A percentile compares a stretch with the other conserved stretches of the same genome.
These are phyloP conservation scores for Fusarium nodosum DNA, from an alignment of 2,329 filamentous ascomycete genomes.

Conservation along the genomic window DNA sequence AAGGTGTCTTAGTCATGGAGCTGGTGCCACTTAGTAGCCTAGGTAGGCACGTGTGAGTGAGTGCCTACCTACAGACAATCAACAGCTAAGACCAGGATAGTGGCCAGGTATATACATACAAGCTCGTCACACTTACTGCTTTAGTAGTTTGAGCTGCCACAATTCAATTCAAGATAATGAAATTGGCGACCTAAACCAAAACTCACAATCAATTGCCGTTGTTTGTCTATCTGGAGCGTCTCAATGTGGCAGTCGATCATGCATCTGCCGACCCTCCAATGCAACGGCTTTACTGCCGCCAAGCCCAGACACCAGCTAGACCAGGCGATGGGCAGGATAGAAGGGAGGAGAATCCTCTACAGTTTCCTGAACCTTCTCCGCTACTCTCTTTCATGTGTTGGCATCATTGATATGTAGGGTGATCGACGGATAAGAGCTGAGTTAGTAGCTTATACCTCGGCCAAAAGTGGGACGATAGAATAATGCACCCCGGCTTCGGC, in stretches of 20 bases:
- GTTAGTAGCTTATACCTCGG: slow-evolving; percentile 43
- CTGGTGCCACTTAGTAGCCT: no score
- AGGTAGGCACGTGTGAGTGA: background rate
- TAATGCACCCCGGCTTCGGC: slow-evolving; percentile 46
- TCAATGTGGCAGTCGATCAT: slow-evolving; percentile 6
- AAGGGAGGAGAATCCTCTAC: slow-evolving; percentile 33
- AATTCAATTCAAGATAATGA: background rate
- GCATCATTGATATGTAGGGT: slow-evolving; percentile 21
- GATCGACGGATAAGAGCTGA: slow-evolving; percentile 16
- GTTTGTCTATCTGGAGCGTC: background rate
- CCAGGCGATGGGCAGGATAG: background rate
- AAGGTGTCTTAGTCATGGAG: slow-evolving; percentile 43
- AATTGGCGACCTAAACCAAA: background rate
- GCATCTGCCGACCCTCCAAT: slow-evolving; percentile 18
- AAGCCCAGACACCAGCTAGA: background rate
- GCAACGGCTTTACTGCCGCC: background rate
- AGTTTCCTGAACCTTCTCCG: slow-evolving; percentile 32
- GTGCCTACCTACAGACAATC: background rate
- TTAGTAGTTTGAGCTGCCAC: background rate
- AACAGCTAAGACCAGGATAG: background rate
- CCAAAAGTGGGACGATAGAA: slow-evolving; percentile 40
- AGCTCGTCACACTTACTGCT: background rate
- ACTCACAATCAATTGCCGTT: background rate
- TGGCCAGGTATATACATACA: background rate
- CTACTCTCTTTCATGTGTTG: slow-evolving; percentile 3